These are phyloP conservation scores for Plantago rigida DNA, from an alignment of 305 asterid genomes.

Conservation along the genomic window DNA sequence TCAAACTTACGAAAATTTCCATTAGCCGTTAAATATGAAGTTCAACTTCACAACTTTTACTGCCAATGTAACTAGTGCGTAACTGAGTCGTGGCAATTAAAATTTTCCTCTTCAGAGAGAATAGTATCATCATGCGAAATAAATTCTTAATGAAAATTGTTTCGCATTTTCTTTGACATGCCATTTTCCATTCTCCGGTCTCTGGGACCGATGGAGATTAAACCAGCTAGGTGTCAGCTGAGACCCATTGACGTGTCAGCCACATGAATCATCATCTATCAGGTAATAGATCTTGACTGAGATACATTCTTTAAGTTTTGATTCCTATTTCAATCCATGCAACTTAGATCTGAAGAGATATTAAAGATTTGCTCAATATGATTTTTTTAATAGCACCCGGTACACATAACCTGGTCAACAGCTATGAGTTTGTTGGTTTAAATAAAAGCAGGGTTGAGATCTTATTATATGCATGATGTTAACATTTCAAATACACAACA, in stretches of 20 bases:
- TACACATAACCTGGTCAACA: conserved; percentile 6
- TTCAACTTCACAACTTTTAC: not conserved
- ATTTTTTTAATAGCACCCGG: not conserved
- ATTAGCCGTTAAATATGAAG: not conserved
- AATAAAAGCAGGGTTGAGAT: not conserved
- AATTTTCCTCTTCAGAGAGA: not conserved
- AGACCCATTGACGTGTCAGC: conserved; percentile 1
- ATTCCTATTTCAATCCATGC: conserved; percentile 5
- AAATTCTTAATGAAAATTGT: not conserved
- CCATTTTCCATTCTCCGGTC: not conserved
- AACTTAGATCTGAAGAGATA: not conserved
- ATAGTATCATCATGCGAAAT: not conserved
- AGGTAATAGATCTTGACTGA: conserved; percentile 4
- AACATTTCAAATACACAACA: conserved; percentile 7
- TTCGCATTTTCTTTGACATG: not conserved
- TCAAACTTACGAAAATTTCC: not conserved
- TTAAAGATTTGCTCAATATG: conserved; percentile 6
- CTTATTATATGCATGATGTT: conserved; percentile 6
- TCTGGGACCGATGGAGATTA: not conserved
- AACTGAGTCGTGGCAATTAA: not conserved
- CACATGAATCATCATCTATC: conserved; percentile 5
- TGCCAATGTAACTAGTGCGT: not conserved
- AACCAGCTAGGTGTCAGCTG: not conserved
- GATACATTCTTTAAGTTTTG: not conserved
- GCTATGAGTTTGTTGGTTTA: not conserved